Evolutionary conservation across 331 rosid species (phyloP).

Genomic region (Ulmus americana): DNA sequence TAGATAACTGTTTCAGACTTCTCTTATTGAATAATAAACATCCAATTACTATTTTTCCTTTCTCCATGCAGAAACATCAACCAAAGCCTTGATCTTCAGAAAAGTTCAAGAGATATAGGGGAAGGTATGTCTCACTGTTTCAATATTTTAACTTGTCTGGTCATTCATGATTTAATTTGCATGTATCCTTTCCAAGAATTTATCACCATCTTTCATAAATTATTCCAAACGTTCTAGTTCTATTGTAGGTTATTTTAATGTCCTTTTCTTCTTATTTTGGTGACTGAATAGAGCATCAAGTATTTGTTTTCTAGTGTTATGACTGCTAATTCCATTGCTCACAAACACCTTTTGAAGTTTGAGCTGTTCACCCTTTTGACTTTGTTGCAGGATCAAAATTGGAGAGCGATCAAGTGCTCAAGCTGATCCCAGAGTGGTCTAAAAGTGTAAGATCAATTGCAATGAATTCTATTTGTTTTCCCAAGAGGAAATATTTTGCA

Average conservation of each 20-base stretch:
- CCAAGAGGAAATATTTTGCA: no score
- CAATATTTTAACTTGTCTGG: slow-evolving; percentile 16
- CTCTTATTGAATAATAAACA: slow-evolving; percentile 4
- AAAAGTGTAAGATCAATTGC: slow-evolving; percentile 62
- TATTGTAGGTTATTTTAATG: background rate
- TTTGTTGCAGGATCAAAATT: slow-evolving; percentile 53
- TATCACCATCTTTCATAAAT: no score
- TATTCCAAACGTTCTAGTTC: background rate
- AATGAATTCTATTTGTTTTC: no score
- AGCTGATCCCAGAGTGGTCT: slow-evolving; percentile 79
- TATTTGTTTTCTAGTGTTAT: slow-evolving; percentile 2
- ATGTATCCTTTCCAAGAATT: no score
- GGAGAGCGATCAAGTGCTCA: slow-evolving; percentile 61
- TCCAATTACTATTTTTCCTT: slow-evolving; percentile 10
- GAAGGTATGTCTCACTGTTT: slow-evolving; percentile 22
- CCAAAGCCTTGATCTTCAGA: slow-evolving; percentile 36
- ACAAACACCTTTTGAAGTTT: slow-evolving; percentile 12
- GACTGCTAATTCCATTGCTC: slow-evolving; percentile 1
- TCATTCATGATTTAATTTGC: background rate
- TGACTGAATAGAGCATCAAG: background rate
- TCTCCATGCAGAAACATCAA: slow-evolving; percentile 49
- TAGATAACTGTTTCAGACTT: background rate
- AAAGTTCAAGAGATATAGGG: slow-evolving; percentile 35
- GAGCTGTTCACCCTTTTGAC: slow-evolving; percentile 17
- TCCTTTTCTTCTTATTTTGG: slow-evolving; percentile 6